phyloP scores from a whole-genome alignment of 768 basidiomycete genomes.

The Mycena amicta region DNA sequence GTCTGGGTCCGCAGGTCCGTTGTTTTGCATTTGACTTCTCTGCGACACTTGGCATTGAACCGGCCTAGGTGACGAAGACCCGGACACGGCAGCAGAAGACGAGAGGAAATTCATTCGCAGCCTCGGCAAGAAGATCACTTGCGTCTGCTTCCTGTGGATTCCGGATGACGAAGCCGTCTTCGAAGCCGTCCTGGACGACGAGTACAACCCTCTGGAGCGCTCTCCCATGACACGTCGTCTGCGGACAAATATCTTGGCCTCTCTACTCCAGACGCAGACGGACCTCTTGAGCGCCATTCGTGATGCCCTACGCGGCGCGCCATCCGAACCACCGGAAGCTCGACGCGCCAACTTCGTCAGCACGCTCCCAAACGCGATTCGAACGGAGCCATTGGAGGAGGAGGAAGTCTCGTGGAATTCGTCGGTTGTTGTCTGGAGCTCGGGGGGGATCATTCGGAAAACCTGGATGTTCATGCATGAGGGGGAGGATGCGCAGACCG shows the following conservation, averaged over 20 bases:
- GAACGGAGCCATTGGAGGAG: constrained; percentile 51
- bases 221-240: too few species aligned
- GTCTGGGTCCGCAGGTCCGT: too few species aligned
- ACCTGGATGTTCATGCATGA: constrained; percentile 78
- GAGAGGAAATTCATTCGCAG: neutral
- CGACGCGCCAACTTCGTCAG: constrained; percentile 40
- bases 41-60: too few species aligned
- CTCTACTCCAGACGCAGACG: too few species aligned
- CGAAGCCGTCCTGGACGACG: too few species aligned
- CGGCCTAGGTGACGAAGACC: neutral
- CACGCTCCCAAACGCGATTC: too few species aligned
- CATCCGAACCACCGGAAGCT: constrained; percentile 35
- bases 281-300: constrained; percentile 63
- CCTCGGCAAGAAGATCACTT: neutral
- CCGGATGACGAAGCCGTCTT: too few species aligned
- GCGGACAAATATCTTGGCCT: too few species aligned
- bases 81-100: neutral
- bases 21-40: too few species aligned
- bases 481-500: constrained; percentile 74
- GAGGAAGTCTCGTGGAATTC: constrained; percentile 75
- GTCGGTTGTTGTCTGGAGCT: constrained; percentile 60
- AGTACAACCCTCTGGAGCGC: neutral
- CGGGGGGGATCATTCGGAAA: constrained; percentile 68
- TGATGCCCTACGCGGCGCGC: constrained; percentile 58
- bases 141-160: too few species aligned